A percentile compares a stretch with the other conserved stretches of the same genome.
These are phyloP conservation scores for Paecilomyces fulvus DNA, from an alignment of 2,329 filamentous ascomycete species.

Conservation along the genomic window DNA sequence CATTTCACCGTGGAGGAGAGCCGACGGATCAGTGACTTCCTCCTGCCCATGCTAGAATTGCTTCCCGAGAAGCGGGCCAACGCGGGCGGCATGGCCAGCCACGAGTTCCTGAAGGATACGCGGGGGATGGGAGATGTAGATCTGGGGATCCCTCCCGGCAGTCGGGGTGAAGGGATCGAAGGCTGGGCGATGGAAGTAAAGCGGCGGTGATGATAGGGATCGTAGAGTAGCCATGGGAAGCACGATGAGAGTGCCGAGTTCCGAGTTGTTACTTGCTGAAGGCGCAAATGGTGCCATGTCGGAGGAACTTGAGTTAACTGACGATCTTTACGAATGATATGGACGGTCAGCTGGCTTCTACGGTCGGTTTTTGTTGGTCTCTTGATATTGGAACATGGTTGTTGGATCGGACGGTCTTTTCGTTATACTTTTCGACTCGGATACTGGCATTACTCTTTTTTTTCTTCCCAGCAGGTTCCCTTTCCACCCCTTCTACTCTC, in stretches of 20 bases:
- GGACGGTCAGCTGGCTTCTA: background rate
- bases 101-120: slow-evolving; percentile 73
- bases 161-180: slow-evolving; percentile 82
- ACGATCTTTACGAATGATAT: background rate
- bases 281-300: background rate
- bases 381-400: background rate
- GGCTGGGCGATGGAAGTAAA: slow-evolving; percentile 88
- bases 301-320: background rate
- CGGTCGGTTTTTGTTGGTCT: background rate
- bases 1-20: slow-evolving; percentile 82
- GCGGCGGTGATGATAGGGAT: slow-evolving; percentile 52
- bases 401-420: slow-evolving; percentile 1
- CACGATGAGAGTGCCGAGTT: background rate
- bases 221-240: background rate
- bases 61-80: slow-evolving; percentile 84
- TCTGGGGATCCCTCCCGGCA: slow-evolving; percentile 69
- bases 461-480: background rate
- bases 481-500: background rate
- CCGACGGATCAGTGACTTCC: slow-evolving; percentile 69
- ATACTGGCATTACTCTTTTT: background rate
- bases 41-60: slow-evolving; percentile 85
- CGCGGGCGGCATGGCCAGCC: slow-evolving; percentile 87
- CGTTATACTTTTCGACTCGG: background rate
- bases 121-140: slow-evolving; percentile 77
- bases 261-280: background rate